phyloP scores from a whole-genome alignment of 805 yeast genomes.

The Teunomyces lycoperdinae region DNA sequence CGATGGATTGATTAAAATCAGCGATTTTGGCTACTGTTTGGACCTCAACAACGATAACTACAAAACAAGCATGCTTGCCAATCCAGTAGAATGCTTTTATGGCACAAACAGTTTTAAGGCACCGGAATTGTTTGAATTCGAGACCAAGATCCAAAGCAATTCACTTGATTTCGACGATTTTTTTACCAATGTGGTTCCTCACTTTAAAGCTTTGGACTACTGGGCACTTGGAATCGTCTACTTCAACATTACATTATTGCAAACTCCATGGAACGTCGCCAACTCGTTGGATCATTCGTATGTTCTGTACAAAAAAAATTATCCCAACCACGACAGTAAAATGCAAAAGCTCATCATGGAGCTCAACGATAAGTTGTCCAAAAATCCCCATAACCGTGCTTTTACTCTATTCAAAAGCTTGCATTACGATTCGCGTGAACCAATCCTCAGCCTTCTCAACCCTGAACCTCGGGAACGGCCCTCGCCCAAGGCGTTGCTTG shows the following conservation, averaged over 20 bases:
- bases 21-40: conserved; percentile 51
- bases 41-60: conserved; percentile 11
- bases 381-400: conserved; percentile 27
- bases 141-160: conserved; percentile 12
- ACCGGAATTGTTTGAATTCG: conserved; percentile 44
- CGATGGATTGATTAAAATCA: conserved; percentile 42
- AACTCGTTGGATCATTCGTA: conserved; percentile 17
- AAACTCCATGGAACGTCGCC: conserved; percentile 49
- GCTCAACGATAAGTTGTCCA: conserved; percentile 11
- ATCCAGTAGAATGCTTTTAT: conserved; percentile 25
- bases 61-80: conserved; percentile 5
- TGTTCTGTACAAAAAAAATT: conserved; percentile 22
- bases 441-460: conserved; percentile 31
- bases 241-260: conserved; percentile 42
- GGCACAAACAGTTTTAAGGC: conserved; percentile 57
- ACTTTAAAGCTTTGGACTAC: conserved; percentile 41
- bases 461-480: conserved; percentile 27
- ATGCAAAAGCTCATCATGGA: conserved; percentile 12
- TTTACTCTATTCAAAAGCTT: conserved; percentile 31
- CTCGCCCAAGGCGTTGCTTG: conserved; percentile 22
- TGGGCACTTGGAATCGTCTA: conserved; percentile 55
- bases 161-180: conserved; percentile 2
- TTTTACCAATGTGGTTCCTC: background rate
- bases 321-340: conserved; percentile 18
- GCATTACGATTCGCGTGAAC: conserved; percentile 36